Base-by-base conservation (phyloP, 1,139 yeast species). In the Lodderomyces oxycetoniae region DNA sequence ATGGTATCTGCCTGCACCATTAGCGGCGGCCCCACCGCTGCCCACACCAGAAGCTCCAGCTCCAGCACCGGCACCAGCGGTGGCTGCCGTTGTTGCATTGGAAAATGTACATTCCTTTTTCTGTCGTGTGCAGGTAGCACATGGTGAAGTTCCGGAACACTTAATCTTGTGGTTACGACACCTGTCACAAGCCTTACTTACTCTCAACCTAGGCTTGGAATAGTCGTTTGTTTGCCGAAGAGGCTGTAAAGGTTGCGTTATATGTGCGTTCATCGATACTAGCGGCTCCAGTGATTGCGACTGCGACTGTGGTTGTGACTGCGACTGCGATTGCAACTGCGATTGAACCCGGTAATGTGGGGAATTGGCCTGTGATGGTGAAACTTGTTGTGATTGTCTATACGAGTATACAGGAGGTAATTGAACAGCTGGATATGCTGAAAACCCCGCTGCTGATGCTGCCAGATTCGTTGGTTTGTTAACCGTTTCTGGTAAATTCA, bases 101-200 rank as follows among this genome's bases (percentile, higher is more conserved):
- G 39, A 33, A 20, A 23, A 59, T 9, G 54, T 48, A 47, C 83
- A 77, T 17, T 59, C 66, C 31, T 59, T 58, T 26, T 55, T 59
- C 39, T 66, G 71, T 49, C 63, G 65, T 8, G 52, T 43, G 50
- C 85, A 78, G 6, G 74, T 63, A 7, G 49, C 46, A 44, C 85
- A 78, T 2, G 85, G 84, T 32, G 51, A 52, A 15, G 66, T 59
- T 3, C 84, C 84, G 31, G 77, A 70, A 49, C 85, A 78, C 48
- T 78, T 78, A 41, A 75, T 75, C 52, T 78, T 78, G 39, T 76
- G 79, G 22, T 63, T 57, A 42, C 81, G 61, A 53, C 85, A 78
- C 17, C 79, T 59, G 39, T 71, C 78, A 47, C 85, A 78, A 2
- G 85, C 85, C 41, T 67, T 70, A 31, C 67, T 63, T 3, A 77